Evolutionary conservation across 805 yeast genomes (phyloP).

Genomic region (Candida parachauliodes): DNA sequence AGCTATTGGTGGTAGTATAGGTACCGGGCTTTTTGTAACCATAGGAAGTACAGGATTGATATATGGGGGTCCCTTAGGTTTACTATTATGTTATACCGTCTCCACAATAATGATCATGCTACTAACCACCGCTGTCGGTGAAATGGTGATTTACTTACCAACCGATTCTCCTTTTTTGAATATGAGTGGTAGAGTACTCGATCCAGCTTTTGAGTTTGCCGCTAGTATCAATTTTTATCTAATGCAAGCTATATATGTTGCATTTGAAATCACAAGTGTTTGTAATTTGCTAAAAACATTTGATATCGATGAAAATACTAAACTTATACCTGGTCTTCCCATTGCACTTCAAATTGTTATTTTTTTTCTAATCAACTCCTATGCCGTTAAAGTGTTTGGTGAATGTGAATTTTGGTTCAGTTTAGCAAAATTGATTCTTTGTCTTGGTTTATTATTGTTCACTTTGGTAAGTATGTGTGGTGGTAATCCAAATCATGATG

Average conservation of each 20-base stretch:
- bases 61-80: slow-evolving; percentile 33
- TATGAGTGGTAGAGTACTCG: slow-evolving; percentile 32
- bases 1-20: slow-evolving; percentile 34
- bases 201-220: slow-evolving; percentile 36
- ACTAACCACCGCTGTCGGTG: slow-evolving; percentile 23
- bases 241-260: slow-evolving; percentile 32
- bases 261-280: slow-evolving; percentile 28
- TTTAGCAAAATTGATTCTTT: slow-evolving; percentile 29
- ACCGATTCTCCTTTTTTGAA: slow-evolving; percentile 34
- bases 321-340: slow-evolving; percentile 29
- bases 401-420: slow-evolving; percentile 42
- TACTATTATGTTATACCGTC: slow-evolving; percentile 30
- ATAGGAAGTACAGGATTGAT: slow-evolving; percentile 26
- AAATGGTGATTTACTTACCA: slow-evolving; percentile 35
- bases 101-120: slow-evolving; percentile 19
- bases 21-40: slow-evolving; percentile 35
- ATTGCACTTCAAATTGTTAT: slow-evolving; percentile 27
- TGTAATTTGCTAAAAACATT: slow-evolving; percentile 2
- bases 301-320: slow-evolving; percentile 26
- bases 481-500: slow-evolving; percentile 32
- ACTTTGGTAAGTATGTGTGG: slow-evolving; percentile 35
- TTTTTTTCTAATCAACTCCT: slow-evolving; percentile 25
- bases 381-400: slow-evolving; percentile 34
- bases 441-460: slow-evolving; percentile 32
- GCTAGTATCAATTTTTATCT: slow-evolving; percentile 29